Conservation (phyloP, 1,284 basidiomycete species). For the Trichosporon asahii region DNA sequence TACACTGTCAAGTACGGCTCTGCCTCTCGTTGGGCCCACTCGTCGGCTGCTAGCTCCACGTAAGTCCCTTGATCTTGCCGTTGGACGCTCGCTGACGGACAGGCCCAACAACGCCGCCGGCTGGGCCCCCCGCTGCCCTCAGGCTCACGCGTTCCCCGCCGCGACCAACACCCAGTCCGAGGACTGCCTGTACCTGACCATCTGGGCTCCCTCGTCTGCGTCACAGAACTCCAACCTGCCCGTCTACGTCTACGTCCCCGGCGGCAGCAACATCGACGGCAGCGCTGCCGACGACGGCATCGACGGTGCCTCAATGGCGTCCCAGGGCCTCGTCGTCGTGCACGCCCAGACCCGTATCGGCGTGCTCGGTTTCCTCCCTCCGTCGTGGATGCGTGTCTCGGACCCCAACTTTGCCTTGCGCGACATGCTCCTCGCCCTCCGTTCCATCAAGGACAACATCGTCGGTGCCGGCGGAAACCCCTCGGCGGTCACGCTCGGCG, state of each 20-base stretch:
- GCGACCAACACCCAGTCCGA: conserved; percentile 57
- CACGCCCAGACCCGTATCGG: conserved; percentile 65
- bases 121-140: conserved; percentile 58
- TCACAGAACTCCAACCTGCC: conserved; percentile 49
- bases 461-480: conserved; percentile 66
- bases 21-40: conserved; percentile 31
- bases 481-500: conserved; percentile 73
- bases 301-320: conserved; percentile 71
- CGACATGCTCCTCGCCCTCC: conserved; percentile 7
- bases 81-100: not conserved
- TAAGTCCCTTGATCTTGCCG: conserved; percentile 18
- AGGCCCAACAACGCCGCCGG: conserved; percentile 52
- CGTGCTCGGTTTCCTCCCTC: conserved; percentile 65
- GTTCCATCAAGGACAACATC: conserved; percentile 62
- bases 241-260: conserved; percentile 71
- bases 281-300: conserved; percentile 68
- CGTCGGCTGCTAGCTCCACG: conserved; percentile 17
- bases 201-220: conserved; percentile 61
- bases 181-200: conserved; percentile 70
- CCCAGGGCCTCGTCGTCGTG: conserved; percentile 71
- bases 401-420: conserved; percentile 6
- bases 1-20: conserved; percentile 37
- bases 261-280: conserved; percentile 74
- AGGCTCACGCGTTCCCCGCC: conserved; percentile 48
- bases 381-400: not conserved